Conservation (phyloP, 768 basidiomycete species). For the Suillus hirtellus region DNA sequence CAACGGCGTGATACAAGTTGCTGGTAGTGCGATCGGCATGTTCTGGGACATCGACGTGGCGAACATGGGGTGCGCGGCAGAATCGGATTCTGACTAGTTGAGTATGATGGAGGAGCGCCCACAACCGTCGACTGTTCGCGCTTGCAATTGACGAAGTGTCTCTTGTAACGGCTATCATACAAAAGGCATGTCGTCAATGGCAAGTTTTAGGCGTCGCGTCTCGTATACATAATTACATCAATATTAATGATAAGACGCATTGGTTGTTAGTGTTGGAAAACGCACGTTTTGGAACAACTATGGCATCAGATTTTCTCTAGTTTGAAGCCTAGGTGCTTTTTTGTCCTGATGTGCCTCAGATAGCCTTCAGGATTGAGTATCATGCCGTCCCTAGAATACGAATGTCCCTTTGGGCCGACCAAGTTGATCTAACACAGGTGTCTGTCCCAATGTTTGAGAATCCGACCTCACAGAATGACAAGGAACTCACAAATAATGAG, state of each 20-base stretch:
- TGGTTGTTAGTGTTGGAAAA: background rate
- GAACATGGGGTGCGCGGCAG: background rate
- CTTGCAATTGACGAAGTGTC: background rate
- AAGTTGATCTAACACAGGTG: background rate
- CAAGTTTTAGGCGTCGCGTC: background rate
- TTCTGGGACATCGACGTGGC: background rate
- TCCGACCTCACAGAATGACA: too few species aligned
- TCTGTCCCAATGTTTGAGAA: background rate
- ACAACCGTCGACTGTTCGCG: background rate
- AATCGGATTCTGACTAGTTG: background rate
- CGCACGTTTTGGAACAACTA: background rate
- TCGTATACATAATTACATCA: background rate
- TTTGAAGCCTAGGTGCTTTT: background rate
- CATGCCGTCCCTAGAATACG: background rate
- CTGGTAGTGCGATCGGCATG: background rate
- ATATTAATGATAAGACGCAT: background rate
- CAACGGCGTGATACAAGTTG: background rate
- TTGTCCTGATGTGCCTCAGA: background rate
- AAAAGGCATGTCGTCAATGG: too few species aligned
- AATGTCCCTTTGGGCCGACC: background rate
- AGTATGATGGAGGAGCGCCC: background rate
- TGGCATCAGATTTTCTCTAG: background rate
- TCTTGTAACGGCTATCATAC: background rate
- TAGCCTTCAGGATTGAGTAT: background rate
- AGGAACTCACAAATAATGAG: background rate